Percentiles rank a stretch among this genome's conserved stretches.
phyloP scores from a whole-genome alignment of 2,329 filamentous ascomycete genomes.

The Phaeosphaeriaceae sp. region DNA sequence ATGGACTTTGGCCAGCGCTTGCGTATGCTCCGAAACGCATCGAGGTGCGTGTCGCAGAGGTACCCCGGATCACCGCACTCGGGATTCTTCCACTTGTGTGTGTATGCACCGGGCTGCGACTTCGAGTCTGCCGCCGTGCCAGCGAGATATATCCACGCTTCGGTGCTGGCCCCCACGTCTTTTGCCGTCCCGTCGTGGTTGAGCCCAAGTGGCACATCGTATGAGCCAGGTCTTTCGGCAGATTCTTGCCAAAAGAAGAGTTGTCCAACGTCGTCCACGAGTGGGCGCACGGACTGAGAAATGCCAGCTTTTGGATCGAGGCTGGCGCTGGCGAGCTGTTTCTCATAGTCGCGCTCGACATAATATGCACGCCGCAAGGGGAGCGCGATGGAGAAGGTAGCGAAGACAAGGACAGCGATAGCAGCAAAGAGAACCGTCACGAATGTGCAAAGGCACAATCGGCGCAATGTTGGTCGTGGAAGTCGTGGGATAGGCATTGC shows the following conservation, averaged over 20 bases:
- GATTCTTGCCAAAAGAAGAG: neutral
- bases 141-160: neutral
- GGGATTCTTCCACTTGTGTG: neutral
- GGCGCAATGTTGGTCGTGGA: neutral
- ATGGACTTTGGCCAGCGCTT: constrained; percentile 6
- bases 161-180: neutral
- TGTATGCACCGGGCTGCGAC: neutral
- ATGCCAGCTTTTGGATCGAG: neutral
- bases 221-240: neutral
- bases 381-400: neutral
- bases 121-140: neutral
- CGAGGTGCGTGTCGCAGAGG: neutral
- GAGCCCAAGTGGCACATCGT: neutral
- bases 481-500: neutral
- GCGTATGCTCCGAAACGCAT: constrained; percentile 3
- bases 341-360: constrained; percentile 5
- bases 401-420: neutral
- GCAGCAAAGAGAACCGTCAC: neutral
- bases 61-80: neutral
- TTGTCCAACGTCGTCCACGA: neutral
- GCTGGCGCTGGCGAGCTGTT: neutral
- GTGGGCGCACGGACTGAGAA: neutral
- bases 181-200: neutral
- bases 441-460: constrained; percentile 1
- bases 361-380: constrained; percentile 10